A percentile compares a stretch with the other conserved stretches of the same genome.
phyloP scores from a whole-genome alignment of 345 rosid genomes.

The Boechera retrofracta region DNA sequence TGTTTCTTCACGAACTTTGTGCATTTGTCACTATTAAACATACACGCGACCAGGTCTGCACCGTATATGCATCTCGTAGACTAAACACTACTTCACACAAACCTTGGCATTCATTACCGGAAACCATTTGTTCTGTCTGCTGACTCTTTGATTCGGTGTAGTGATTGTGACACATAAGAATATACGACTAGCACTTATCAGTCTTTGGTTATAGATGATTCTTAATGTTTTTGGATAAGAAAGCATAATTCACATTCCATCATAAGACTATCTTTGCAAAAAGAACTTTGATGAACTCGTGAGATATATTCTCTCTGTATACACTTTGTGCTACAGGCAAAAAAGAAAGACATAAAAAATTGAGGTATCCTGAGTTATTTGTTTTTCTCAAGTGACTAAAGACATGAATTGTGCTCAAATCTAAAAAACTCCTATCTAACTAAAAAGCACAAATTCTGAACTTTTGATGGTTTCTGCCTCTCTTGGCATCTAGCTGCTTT shows the following conservation, averaged over 20 bases:
- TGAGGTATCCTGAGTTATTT: not conserved
- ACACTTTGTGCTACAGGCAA: slow-evolving; percentile 33
- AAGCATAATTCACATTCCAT: slow-evolving; percentile 15
- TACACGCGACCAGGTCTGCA: not conserved
- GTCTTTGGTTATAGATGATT: slow-evolving; percentile 16
- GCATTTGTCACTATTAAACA: slow-evolving; percentile 1
- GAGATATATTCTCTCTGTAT: slow-evolving; percentile 23
- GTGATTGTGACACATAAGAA: slow-evolving; percentile 22
- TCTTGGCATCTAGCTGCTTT: slow-evolving; percentile 27
- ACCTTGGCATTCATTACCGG: not conserved
- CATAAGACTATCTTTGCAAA: not conserved
- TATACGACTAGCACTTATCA: not conserved
- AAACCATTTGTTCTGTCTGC: slow-evolving; percentile 7
- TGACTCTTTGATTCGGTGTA: not conserved
- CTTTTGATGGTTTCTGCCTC: slow-evolving; percentile 20
- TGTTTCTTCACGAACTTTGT: not conserved
- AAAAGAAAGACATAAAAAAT: slow-evolving; percentile 10
- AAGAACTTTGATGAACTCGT: slow-evolving; percentile 27
- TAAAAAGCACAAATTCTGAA: slow-evolving; percentile 19
- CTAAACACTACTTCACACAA: not conserved
- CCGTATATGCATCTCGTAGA: not conserved
- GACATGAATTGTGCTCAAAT: slow-evolving; percentile 4
- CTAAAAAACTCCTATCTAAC: slow-evolving; percentile 11
- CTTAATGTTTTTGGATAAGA: slow-evolving; percentile 2
- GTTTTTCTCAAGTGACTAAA: slow-evolving; percentile 1